Evolutionary conservation across 176 grass and related monocot species (phyloP), one percentile per base, ranked within the genome.

Genomic region (Aechmea fasciata): DNA sequence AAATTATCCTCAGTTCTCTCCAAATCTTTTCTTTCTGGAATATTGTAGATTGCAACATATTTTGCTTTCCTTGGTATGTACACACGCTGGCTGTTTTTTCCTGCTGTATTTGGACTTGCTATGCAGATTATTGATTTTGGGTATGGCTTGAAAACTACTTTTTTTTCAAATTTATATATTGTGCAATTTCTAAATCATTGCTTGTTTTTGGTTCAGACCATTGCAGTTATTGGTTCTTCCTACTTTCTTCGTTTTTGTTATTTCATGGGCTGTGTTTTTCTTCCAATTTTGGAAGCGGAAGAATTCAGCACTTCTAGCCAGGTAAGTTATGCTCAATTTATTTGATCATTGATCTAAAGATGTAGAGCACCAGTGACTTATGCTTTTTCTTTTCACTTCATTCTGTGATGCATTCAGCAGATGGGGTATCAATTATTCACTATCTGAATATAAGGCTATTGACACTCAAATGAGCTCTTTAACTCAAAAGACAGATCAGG

Each of bases 201-300:
- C 12, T 25, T 19, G 81, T 51, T 81, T 67, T 72, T 64, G 28
- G 77, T 80, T 74, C 72, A 99, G 94, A 67, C 68, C 74, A 54
- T 70, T 99, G 82, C 94, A 99, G 74, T 87, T 87, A 83, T 67
- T 99, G 53, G 89, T 90, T 74, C 94, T 93, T 85, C 94, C 94
- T 78, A 64, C 74, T 74, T 99, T 93, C 83, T 99, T 99, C 79
- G 79, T 99, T 69, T 93, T 99, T 50, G 59, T 99, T 52, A 84
- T 93, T 75, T 90, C 86, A 65, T 93, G 94, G 94, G 94, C 94
- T 15, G 89, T 93, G 51, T 79, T 99, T 71, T 90, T 99, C 76
- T 82, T 99, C 66, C 94, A 99, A 82, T 99, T 99, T 71, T 99
- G 94, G 94, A 99, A 99, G 77, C 80, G 94, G 51, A 93, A 99